Percentiles rank a stretch among this genome's conserved stretches.
Conservation (phyloP, 1,284 basidiomycete genomes). For the Pseudozyma hubeiensis region DNA sequence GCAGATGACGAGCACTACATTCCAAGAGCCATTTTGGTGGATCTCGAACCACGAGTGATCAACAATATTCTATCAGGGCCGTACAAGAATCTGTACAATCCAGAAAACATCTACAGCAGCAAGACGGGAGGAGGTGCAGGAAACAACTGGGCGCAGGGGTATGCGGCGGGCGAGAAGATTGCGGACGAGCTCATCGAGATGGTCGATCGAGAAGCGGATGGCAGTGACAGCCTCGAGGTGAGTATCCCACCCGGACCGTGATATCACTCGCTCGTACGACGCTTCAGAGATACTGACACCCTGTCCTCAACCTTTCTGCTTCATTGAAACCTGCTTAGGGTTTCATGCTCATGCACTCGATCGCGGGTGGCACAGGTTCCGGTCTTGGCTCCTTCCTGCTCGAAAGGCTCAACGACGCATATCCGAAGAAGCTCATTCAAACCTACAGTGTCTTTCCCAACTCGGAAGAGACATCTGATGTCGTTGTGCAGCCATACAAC, state of each 20-base stretch:
- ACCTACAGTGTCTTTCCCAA: slow-evolving; percentile 99
- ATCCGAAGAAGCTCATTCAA: slow-evolving; percentile 98
- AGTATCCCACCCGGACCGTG: slow-evolving; percentile 13
- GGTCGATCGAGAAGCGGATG: slow-evolving; percentile 98
- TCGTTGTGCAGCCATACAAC: slow-evolving; percentile 93
- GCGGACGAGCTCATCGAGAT: slow-evolving; percentile 99
- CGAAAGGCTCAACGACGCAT: slow-evolving; percentile 95
- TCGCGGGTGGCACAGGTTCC: slow-evolving; percentile 97
- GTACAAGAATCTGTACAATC: slow-evolving; percentile 94
- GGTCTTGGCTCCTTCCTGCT: slow-evolving; percentile 96
- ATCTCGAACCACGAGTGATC: slow-evolving; percentile 97
- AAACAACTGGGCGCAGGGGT: slow-evolving; percentile 98
- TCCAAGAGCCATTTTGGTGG: slow-evolving; percentile 93
- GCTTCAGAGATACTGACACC: background rate
- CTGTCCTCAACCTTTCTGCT: background rate
- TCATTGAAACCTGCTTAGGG: slow-evolving; percentile 75
- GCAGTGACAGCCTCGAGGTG: slow-evolving; percentile 96
- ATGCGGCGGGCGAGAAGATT: slow-evolving; percentile 81
- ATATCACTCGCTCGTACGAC: too few species aligned
- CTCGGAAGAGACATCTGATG: slow-evolving; percentile 67
- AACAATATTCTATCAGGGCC: slow-evolving; percentile 92
- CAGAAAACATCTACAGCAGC: slow-evolving; percentile 95
- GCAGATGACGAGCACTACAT: slow-evolving; percentile 99
- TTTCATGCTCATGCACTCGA: slow-evolving; percentile 98
- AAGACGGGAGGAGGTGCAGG: slow-evolving; percentile 97